A percentile compares a stretch with the other conserved stretches of the same genome.
phyloP scores from a whole-genome alignment of 805 yeast species.

The Zygotorulaspora chibaensis region DNA sequence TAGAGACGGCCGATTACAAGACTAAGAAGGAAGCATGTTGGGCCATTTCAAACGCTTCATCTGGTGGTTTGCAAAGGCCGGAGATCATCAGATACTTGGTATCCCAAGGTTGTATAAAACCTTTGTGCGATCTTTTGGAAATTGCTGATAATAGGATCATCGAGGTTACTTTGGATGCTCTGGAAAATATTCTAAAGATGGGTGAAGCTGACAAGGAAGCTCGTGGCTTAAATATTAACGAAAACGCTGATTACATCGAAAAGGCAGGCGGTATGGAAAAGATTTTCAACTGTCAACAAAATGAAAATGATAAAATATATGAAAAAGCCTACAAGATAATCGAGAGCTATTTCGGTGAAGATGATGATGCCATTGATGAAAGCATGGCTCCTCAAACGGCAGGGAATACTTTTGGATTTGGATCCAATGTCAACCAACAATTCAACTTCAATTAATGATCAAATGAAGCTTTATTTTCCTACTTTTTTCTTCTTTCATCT shows the following conservation, averaged over 20 bases:
- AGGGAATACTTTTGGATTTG: slow-evolving; percentile 87
- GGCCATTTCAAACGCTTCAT: slow-evolving; percentile 97
- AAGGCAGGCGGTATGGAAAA: slow-evolving; percentile 99
- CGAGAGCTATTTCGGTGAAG: slow-evolving; percentile 85
- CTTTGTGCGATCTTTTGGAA: slow-evolving; percentile 85
- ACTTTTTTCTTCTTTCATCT: not conserved
- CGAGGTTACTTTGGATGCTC: slow-evolving; percentile 91
- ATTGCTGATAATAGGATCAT: slow-evolving; percentile 88
- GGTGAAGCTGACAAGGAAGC: slow-evolving; percentile 90
- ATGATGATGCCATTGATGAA: slow-evolving; percentile 68
- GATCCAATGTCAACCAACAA: slow-evolving; percentile 58
- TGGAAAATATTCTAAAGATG: slow-evolving; percentile 87
- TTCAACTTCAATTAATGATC: slow-evolving; percentile 28
- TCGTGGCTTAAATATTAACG: slow-evolving; percentile 64
- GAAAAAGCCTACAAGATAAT: slow-evolving; percentile 86
- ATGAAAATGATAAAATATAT: slow-evolving; percentile 88
- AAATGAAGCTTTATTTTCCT: not conserved
- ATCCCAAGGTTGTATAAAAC: slow-evolving; percentile 93
- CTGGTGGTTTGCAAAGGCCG: slow-evolving; percentile 89
- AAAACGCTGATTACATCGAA: slow-evolving; percentile 87
- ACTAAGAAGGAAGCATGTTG: slow-evolving; percentile 98
- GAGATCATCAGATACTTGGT: slow-evolving; percentile 92
- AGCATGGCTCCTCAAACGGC: slow-evolving; percentile 71
- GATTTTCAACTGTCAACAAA: slow-evolving; percentile 87
- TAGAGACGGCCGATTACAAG: slow-evolving; percentile 85